phyloP scores from a whole-genome alignment of 192 early-diverging fungal genomes.

The Thamnidium elegans region DNA sequence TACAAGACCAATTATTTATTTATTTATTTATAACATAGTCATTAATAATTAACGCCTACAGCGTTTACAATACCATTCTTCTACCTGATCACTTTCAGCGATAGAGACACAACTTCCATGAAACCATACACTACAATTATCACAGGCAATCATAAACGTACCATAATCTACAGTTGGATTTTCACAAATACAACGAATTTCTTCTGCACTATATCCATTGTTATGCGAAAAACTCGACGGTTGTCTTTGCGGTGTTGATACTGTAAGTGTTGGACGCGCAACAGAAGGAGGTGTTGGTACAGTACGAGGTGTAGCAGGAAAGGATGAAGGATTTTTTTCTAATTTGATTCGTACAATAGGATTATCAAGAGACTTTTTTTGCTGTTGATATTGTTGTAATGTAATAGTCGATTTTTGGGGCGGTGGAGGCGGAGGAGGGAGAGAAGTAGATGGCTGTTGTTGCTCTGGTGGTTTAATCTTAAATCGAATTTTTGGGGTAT shows the following conservation, averaged over 20 bases:
- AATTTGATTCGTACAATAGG: no score
- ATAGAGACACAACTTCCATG: constrained; percentile 58
- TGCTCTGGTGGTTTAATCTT: constrained; percentile 30
- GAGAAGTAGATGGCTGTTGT: constrained; percentile 4
- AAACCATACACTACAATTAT: constrained; percentile 59
- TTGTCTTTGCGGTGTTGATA: no score
- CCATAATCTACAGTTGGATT: constrained; percentile 59
- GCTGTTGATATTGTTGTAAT: not conserved
- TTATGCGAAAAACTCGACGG: no score
- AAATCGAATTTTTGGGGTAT: constrained; percentile 39
- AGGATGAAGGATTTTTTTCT: no score
- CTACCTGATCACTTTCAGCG: constrained; percentile 26
- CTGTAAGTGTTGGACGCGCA: no score
- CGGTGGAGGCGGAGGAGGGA: constrained; percentile 2
- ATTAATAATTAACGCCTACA: constrained; percentile 7
- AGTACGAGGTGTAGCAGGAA: no score
- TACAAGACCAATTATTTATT: not conserved
- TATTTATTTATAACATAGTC: not conserved
- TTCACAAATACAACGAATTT: constrained; percentile 55
- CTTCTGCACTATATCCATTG: constrained; percentile 24
- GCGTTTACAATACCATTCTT: constrained; percentile 20
- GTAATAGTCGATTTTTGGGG: not conserved
- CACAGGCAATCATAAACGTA: constrained; percentile 63
- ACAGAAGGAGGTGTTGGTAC: no score
- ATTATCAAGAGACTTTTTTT: no score